Evolutionary conservation across 768 basidiomycete genomes (phyloP), one percentile per base, ranked within the genome.

Genomic region (Amanita rimosa): DNA sequence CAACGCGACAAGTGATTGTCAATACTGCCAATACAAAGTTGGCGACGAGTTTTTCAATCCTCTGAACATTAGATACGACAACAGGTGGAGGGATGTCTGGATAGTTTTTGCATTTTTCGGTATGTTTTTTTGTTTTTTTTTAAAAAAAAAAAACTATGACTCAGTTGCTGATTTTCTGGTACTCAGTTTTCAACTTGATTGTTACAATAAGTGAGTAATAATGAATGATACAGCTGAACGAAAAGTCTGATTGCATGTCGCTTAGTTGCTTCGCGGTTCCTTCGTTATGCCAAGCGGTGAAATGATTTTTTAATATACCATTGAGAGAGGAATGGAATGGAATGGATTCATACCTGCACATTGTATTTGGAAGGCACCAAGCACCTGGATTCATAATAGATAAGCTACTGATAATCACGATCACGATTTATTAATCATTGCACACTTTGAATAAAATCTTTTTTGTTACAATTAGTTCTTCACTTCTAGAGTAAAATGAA

Each of bases 11-110:
- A 47, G 60, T 1, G 59, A 63, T 4, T 94, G 92, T 62, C 71
- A 74, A 14, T 93, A 89, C 61, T 93, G 91, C 57, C 75, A 79
- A 57, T 88, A 75, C 58, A 47, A 54, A 57, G 64, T 75, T 16
- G 85, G 87, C 0, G 83, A 89, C 55, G 66, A 89, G 53, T 90
- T 83, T 65, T 85, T 71, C 60, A 57, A 60, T 9, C 83, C 83
- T 0, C 63, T 90, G 37, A 85, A 85, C 53, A 85, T 90, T 55
- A 59, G 60, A 1, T 87, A 71, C 59, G 65, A 69, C 6, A 58
- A 75, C n/a, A 67, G 83, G 6, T 85, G 85, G 83, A 67, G 85
- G 52, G 83, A 88, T 52, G 73, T 71, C 2, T 83, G 78, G 50
- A 78, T 86, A 31, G 56, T 82, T 31, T 78, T 84, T 57, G 67